Percentiles rank a stretch among this genome's conserved stretches.
Conservation (phyloP, 441 rosid genomes). For the Gossypium gossypioides region DNA sequence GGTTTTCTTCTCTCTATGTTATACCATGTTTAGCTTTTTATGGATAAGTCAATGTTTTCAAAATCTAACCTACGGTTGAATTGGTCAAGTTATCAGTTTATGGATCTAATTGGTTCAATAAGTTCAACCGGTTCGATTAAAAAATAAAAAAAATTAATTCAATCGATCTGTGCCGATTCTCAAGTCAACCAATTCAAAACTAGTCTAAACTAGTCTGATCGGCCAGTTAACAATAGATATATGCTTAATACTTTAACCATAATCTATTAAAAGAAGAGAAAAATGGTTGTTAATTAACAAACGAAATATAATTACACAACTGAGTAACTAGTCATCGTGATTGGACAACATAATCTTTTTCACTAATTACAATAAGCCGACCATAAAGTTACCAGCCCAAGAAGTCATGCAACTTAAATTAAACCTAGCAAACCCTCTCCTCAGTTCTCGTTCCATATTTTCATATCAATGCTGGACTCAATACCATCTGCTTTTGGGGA, state of each 20-base stretch:
- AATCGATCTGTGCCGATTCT: no score
- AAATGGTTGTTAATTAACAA: neutral
- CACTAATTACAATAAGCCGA: constrained; percentile 3
- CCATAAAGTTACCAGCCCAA: neutral
- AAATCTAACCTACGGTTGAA: no score
- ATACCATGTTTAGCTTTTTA: neutral
- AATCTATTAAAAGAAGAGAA: neutral
- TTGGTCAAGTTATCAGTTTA: no score
- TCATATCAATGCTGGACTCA: constrained; percentile 13
- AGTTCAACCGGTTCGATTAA: no score
- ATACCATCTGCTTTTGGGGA: constrained; percentile 3
- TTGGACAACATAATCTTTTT: neutral
- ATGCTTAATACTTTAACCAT: no score
- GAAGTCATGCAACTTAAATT: neutral
- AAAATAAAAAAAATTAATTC: no score
- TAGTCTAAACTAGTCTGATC: no score
- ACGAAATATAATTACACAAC: neutral
- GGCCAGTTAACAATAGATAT: neutral
- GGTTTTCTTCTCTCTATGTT: neutral
- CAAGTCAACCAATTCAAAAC: no score
- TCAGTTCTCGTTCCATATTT: constrained; percentile 5
- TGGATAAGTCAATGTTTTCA: neutral
- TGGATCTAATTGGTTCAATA: neutral
- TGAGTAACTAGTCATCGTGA: neutral
- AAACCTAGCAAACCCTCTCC: neutral